Conservation (phyloP, 2,329 filamentous ascomycete genomes). For the Myrmaecium sp. region DNA sequence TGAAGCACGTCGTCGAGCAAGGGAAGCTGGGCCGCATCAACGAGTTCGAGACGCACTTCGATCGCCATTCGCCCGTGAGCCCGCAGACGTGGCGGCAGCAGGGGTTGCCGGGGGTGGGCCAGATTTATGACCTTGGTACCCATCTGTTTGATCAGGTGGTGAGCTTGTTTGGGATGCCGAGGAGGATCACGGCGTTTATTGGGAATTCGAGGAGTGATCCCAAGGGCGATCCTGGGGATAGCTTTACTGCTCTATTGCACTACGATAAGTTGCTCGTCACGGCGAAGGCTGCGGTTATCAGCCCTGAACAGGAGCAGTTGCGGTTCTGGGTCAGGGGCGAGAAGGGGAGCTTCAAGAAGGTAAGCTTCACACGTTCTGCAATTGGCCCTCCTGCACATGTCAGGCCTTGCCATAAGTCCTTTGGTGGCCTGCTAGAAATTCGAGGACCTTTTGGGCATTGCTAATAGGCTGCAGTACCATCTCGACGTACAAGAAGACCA, state of each 20-base stretch:
- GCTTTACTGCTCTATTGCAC: constrained; percentile 44
- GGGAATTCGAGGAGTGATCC: constrained; percentile 46
- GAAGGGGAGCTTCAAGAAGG: constrained; percentile 60
- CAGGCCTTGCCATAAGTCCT: too few species aligned
- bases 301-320: constrained; percentile 50
- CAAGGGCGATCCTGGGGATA: constrained; percentile 39
- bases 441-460: constrained; percentile 1
- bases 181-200: constrained; percentile 49
- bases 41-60: constrained; percentile 69
- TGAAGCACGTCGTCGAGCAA: constrained; percentile 43
- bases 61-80: constrained; percentile 48
- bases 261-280: constrained; percentile 49
- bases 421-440: background rate
- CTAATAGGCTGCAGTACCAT: constrained; percentile 26
- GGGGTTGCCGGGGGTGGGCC: constrained; percentile 46
- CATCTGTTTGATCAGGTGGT: constrained; percentile 65
- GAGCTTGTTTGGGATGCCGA: constrained; percentile 51
- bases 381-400: too few species aligned
- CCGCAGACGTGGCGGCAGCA: constrained; percentile 51
- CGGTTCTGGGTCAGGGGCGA: constrained; percentile 63
- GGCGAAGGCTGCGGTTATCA: constrained; percentile 51
- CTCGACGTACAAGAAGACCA: constrained; percentile 65
- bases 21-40: constrained; percentile 51
- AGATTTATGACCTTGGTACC: constrained; percentile 57
- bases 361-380: constrained; percentile 16